Evolutionary conservation across 768 basidiomycete species (phyloP), one percentile per base, ranked within the genome.

Genomic region (Termitomyces sp.): DNA sequence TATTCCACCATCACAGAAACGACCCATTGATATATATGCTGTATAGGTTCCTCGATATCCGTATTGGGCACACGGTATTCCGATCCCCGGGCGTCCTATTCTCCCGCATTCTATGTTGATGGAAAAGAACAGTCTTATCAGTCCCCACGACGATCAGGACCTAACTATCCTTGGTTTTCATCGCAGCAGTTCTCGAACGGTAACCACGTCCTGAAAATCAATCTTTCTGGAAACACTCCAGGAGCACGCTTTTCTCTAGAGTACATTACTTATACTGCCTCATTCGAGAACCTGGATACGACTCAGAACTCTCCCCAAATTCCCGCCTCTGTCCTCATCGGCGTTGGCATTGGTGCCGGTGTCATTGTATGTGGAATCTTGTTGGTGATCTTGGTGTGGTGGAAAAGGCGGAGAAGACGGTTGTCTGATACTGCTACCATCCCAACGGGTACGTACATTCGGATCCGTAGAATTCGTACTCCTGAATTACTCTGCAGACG

Each of bases 161-260:
- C 43, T 18, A 43, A 55, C n/a, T 36, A 45, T 45, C 53, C 34
- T 26, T 55, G 43, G 53, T 55, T 45, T 27, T 45, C 53, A 24
- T 55, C 53, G 43, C 43, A 55, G 4, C 30, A 36, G 18, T 8
- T 55, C 10, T 10, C 53, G 14, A n/a, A 43, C 10, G 43, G 33
- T 22, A 18, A 43, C 32, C 53, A 55, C 42, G 30, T 55, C n/a
- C 43, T 45, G 10, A 44, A 55, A 24, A 55, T 45, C 33, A 16
- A 44, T 22, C 53, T 55, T 16, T 33, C 53, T 26, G 24, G 43
- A 26, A 55, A 55, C 42, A 45, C 43, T 7, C 2, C 34, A 45
- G 22, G 30, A 16, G 33, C 40, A 5, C 53, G 24, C 42, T 55
- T 45, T 34, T 45, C 53, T 5, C n/a, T 55, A 18, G 53, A 45